Conservation (phyloP, 2,329 filamentous ascomycete genomes). For the Scytalidium sp. region DNA sequence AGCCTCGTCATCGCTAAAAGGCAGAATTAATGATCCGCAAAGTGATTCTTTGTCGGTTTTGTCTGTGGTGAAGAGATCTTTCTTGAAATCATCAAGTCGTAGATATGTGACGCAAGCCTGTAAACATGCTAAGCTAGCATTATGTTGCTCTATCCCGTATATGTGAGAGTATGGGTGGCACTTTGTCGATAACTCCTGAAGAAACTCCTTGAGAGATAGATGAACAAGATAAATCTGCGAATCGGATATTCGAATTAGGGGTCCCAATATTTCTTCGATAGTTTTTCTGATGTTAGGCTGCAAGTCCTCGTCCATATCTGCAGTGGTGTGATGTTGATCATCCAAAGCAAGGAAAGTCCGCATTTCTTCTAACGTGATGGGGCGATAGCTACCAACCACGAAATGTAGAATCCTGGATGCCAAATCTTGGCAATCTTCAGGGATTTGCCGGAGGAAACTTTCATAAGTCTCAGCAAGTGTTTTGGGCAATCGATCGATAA, state of each 20-base stretch:
- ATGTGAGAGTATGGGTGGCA: conserved; percentile 3
- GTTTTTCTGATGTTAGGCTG: conserved; percentile 27
- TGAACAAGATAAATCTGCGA: conserved; percentile 30
- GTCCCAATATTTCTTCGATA: conserved; percentile 29
- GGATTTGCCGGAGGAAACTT: conserved; percentile 27
- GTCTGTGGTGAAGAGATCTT: conserved; percentile 24
- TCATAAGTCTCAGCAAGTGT: conserved; percentile 28
- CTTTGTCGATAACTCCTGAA: conserved; percentile 5
- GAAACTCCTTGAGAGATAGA: conserved; percentile 15
- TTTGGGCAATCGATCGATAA: conserved; percentile 29
- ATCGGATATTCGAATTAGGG: conserved; percentile 30
- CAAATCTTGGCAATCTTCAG: conserved; percentile 17
- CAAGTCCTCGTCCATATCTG: conserved; percentile 20
- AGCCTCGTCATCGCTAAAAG: not conserved
- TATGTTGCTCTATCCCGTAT: conserved; percentile 6
- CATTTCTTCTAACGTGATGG: conserved; percentile 31
- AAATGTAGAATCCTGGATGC: conserved; percentile 29
- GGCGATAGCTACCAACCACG: conserved; percentile 30
- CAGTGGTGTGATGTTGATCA: conserved; percentile 18
- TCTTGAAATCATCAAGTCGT: conserved; percentile 30
- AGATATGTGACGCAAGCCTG: conserved; percentile 26
- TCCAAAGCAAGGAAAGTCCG: conserved; percentile 29
- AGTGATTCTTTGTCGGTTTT: conserved; percentile 8
- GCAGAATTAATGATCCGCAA: conserved; percentile 8
- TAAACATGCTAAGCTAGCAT: conserved; percentile 8